A percentile compares a stretch with the other conserved stretches of the same genome.
Evolutionary conservation across 495 filamentous ascomycete genomes (phyloP).

Genomic region (Darksidea phi): DNA sequence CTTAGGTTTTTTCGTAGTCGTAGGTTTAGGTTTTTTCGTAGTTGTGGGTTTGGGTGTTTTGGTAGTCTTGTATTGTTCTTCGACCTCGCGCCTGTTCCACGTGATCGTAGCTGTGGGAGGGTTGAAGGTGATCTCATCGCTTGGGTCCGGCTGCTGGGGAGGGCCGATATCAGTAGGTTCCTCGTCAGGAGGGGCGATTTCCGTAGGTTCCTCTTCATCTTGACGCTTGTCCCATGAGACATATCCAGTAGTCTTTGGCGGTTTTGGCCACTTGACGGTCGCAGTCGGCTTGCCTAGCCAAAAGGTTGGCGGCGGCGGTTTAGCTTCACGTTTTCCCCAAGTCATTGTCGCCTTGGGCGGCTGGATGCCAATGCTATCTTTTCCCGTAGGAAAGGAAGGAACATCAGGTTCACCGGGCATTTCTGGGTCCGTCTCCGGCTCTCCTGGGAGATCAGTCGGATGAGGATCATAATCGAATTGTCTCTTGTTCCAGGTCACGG

Average conservation of each 20-base stretch:
- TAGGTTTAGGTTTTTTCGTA: too few species aligned
- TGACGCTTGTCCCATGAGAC: constrained; percentile 8
- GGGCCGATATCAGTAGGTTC: not conserved
- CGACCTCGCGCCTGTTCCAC: too few species aligned
- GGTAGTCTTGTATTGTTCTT: too few species aligned
- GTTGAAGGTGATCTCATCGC: not conserved
- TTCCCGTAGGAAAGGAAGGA: constrained; percentile 3
- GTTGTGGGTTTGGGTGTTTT: too few species aligned
- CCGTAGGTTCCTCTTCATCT: constrained; percentile 1
- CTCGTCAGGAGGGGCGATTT: not conserved
- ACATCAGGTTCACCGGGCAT: not conserved
- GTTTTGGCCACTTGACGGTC: constrained; percentile 15
- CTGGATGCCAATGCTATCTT: constrained; percentile 1
- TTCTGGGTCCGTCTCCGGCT: constrained; percentile 5
- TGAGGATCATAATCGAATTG: constrained; percentile 2
- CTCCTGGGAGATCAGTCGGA: not conserved
- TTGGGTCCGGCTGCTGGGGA: not conserved
- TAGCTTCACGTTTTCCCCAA: constrained; percentile 16
- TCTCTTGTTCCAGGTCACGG: constrained; percentile 15
- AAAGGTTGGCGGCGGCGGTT: not conserved
- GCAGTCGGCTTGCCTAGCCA: constrained; percentile 6
- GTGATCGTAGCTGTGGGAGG: constrained; percentile 4
- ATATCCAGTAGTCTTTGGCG: not conserved
- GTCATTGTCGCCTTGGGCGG: not conserved
- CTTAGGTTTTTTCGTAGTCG: too few species aligned